phyloP scores from a whole-genome alignment of 352 stramenopile genomes.

The Globisporangium iwayamae region DNA sequence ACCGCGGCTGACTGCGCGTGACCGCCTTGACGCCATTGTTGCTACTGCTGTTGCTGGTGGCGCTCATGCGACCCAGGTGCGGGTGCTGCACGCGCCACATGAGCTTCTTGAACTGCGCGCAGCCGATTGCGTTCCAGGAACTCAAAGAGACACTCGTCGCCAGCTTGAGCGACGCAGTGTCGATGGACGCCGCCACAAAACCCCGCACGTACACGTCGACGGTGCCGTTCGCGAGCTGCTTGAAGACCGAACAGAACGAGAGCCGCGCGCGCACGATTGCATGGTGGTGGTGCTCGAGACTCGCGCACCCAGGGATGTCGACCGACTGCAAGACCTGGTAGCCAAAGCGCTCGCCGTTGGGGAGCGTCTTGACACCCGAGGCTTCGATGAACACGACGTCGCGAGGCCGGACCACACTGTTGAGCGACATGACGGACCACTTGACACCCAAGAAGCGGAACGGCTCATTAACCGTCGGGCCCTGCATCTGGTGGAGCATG shows the following conservation, averaged over 20 bases:
- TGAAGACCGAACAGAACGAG: conserved; percentile 12
- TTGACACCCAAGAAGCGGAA: conserved; percentile 33
- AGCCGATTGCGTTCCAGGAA: conserved; percentile 46
- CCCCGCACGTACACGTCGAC: conserved; percentile 18
- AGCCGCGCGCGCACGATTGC: conserved; percentile 8
- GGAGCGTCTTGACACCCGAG: conserved; percentile 27
- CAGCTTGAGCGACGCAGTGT: conserved; percentile 34
- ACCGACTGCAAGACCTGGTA: conserved; percentile 35
- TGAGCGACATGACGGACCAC: conserved; percentile 31
- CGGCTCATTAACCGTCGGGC: conserved; percentile 24
- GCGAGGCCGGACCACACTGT: conserved; percentile 23
- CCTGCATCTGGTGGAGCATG: conserved; percentile 27
- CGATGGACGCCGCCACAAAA: conserved; percentile 12
- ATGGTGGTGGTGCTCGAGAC: background rate
- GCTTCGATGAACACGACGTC: conserved; percentile 35
- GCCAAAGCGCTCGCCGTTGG: conserved; percentile 24
- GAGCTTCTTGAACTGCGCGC: conserved; percentile 42
- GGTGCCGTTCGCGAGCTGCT: conserved; percentile 7
- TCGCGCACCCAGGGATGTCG: conserved; percentile 17
- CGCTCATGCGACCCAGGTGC: background rate
- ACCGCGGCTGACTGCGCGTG: conserved; percentile 1
- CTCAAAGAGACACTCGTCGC: conserved; percentile 40
- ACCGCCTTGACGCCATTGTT: background rate
- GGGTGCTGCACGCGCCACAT: conserved; percentile 25
- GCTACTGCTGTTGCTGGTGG: background rate